Evolutionary conservation across 257 asterid genomes (phyloP).

Genomic region (Orobanche coerulescens): DNA sequence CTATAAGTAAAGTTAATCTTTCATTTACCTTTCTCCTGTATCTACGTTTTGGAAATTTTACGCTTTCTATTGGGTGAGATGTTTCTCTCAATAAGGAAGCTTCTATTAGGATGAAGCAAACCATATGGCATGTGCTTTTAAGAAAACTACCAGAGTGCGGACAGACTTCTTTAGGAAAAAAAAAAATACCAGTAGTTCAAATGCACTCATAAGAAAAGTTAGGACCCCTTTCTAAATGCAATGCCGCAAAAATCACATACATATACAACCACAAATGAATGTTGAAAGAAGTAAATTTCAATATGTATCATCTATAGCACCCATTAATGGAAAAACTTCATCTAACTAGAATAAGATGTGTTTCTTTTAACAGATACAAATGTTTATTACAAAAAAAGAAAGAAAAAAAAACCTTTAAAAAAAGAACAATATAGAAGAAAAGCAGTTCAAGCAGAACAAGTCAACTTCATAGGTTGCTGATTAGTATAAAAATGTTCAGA

Average conservation of each 20-base stretch:
- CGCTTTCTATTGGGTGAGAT: neutral
- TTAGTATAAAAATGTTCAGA: neutral
- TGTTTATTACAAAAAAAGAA: neutral
- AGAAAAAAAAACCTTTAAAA: no score
- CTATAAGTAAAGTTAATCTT: neutral
- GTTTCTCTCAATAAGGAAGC: neutral
- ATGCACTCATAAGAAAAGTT: neutral
- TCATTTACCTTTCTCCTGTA: neutral
- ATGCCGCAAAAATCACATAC: neutral
- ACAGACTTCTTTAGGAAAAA: neutral
- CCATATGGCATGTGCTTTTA: neutral
- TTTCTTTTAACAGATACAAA: neutral
- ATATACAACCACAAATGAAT: neutral
- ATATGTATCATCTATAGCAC: neutral
- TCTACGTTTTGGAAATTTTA: neutral
- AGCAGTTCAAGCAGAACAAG: neutral
- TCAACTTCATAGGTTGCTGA: neutral
- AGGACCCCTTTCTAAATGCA: neutral
- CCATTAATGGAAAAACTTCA: neutral
- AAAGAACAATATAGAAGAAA: neutral
- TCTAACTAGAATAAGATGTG: neutral
- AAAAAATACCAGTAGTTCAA: no score
- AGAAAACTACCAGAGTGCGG: neutral
- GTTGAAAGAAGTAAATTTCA: neutral
- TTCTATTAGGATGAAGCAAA: neutral